A percentile compares a stretch with the other conserved stretches of the same genome.
Evolutionary conservation across 768 basidiomycete species (phyloP).

Genomic region (Rhizopogon roseolus): DNA sequence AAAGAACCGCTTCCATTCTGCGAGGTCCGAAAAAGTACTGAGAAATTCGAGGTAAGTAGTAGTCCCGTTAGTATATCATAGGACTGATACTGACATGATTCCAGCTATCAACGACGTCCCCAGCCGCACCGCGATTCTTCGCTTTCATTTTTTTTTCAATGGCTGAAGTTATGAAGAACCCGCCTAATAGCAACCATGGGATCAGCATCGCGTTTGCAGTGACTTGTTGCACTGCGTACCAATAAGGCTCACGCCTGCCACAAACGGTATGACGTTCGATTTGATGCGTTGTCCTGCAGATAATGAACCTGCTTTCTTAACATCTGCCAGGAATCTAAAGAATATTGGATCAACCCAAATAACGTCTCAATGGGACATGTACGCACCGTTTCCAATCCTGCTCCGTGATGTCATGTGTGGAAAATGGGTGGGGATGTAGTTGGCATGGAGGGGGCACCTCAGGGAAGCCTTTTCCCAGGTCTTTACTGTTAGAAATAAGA

Average conservation of each 20-base stretch:
- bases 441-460: constrained; percentile 35
- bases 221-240: constrained; percentile 8
- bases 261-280: constrained; percentile 24
- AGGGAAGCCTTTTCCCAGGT: constrained; percentile 40
- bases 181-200: constrained; percentile 6
- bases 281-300: constrained; percentile 28
- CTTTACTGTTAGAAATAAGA: constrained; percentile 19
- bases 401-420: constrained; percentile 42
- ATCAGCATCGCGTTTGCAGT: background rate
- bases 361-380: too few species aligned
- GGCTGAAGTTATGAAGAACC: constrained; percentile 9
- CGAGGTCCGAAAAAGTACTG: constrained; percentile 48
- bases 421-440: constrained; percentile 43
- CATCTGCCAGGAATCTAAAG: constrained; percentile 35
- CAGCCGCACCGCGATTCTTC: constrained; percentile 35
- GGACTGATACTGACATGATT: constrained; percentile 41
- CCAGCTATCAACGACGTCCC: constrained; percentile 42
- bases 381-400: constrained; percentile 44
- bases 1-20: constrained; percentile 36
- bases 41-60: background rate
- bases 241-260: constrained; percentile 25
- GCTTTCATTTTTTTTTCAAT: constrained; percentile 24
- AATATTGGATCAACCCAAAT: background rate
- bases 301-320: constrained; percentile 30
- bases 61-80: background rate